These are phyloP conservation scores for Xylaria bambusicola DNA, from an alignment of 495 filamentous ascomycete species.

Conservation along the genomic window DNA sequence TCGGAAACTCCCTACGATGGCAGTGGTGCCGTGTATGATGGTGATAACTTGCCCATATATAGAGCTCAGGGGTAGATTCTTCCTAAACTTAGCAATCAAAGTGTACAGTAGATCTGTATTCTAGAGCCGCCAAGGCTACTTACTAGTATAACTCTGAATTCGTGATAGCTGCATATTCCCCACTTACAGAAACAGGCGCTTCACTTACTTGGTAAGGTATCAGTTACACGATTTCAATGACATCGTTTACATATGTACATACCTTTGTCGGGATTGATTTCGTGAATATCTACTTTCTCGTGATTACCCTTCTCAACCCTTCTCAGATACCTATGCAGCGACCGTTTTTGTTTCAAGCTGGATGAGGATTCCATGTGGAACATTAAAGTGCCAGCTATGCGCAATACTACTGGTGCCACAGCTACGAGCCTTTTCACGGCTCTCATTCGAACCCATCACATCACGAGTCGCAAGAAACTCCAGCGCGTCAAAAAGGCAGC, in stretches of 20 bases:
- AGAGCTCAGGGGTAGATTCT: slow-evolving; percentile 17
- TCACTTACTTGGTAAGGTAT: no score
- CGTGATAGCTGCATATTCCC: background rate
- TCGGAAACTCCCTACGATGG: slow-evolving; percentile 51
- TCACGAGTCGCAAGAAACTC: slow-evolving; percentile 79
- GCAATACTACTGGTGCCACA: background rate
- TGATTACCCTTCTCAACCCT: no score
- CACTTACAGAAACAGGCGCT: no score
- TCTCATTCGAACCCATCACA: slow-evolving; percentile 77
- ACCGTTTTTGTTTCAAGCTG: no score
- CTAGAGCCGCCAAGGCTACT: no score
- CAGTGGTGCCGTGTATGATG: slow-evolving; percentile 47
- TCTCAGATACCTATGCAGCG: no score
- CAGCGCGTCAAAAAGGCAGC: slow-evolving; percentile 65
- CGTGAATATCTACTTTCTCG: no score
- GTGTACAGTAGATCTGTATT: background rate
- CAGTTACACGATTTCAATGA: no score
- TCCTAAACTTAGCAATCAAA: background rate
- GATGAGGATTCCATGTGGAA: no score
- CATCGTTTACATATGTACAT: no score
- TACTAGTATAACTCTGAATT: background rate
- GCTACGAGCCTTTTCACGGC: slow-evolving; percentile 51
- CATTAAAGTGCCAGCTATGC: background rate
- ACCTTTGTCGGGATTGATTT: no score
- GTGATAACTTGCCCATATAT: slow-evolving; percentile 29